phyloP scores from a whole-genome alignment of 73 alveolate species.

The Blepharisma stoltei region DNA sequence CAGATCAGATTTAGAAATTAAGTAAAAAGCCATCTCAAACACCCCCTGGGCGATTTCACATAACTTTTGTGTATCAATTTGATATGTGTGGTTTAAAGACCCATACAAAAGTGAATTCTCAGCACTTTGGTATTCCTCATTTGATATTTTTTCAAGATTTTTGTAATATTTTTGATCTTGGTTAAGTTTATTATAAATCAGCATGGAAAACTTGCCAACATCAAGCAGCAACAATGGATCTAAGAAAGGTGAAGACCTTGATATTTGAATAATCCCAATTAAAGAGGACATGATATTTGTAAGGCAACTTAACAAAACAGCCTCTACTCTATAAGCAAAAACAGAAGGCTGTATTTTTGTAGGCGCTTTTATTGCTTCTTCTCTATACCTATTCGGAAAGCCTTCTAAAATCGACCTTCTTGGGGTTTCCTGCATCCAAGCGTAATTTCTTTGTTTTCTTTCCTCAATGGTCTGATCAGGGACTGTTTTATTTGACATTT shows the following conservation, averaged over 20 bases:
- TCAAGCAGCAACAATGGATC: neutral
- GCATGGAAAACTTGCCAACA: slow-evolving; percentile 2
- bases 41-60: neutral
- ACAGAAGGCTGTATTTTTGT: neutral
- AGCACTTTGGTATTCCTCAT: neutral
- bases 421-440: no score
- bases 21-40: slow-evolving; percentile 11
- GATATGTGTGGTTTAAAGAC: neutral
- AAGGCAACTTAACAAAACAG: neutral
- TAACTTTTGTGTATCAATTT: neutral
- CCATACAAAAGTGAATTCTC: neutral
- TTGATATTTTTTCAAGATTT: neutral
- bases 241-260: neutral
- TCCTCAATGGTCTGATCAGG: neutral
- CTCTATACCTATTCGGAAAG: neutral
- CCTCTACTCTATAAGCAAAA: neutral
- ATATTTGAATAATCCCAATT: neutral
- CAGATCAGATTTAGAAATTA: neutral
- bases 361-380: neutral
- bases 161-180: neutral
- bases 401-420: neutral
- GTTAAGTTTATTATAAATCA: neutral
- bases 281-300: neutral
- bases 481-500: neutral
- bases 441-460: neutral